phyloP scores from a whole-genome alignment of 768 basidiomycete species.

The Hypsizygus marmoreus region DNA sequence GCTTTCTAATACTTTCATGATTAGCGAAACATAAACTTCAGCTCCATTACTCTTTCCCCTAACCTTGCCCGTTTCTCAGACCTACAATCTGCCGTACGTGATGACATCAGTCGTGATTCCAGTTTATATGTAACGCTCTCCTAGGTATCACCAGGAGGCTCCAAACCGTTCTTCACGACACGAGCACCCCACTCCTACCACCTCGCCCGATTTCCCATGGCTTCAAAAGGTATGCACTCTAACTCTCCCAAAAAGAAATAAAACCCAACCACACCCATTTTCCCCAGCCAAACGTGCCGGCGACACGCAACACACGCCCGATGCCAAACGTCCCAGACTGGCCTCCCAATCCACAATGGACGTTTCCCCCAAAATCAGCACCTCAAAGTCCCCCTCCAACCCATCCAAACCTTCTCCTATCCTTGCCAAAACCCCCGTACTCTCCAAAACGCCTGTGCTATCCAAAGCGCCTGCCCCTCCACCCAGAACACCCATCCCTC shows the following conservation, averaged over 20 bases:
- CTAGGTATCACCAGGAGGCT: slow-evolving; percentile 36
- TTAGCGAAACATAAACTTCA: slow-evolving; percentile 67
- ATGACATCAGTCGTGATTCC: background rate
- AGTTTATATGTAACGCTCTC: background rate
- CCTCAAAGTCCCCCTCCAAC: slow-evolving; percentile 22
- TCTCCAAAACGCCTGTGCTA: slow-evolving; percentile 22
- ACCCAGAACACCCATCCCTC: slow-evolving; percentile 6
- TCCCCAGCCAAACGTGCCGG: slow-evolving; percentile 44
- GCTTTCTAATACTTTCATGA: too few relatives aligned
- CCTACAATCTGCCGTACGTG: slow-evolving; percentile 50
- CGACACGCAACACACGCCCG: slow-evolving; percentile 39
- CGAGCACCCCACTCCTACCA: slow-evolving; percentile 45
- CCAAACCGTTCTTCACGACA: slow-evolving; percentile 61
- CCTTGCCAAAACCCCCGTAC: slow-evolving; percentile 18
- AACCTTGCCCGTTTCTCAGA: slow-evolving; percentile 51
- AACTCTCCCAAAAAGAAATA: background rate
- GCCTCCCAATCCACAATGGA: slow-evolving; percentile 22
- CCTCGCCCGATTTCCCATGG: slow-evolving; percentile 48
- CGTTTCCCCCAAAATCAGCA: slow-evolving; percentile 22
- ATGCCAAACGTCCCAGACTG: slow-evolving; percentile 47
- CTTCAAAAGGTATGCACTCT: slow-evolving; percentile 23
- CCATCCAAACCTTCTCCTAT: slow-evolving; percentile 23
- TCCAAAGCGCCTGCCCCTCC: slow-evolving; percentile 13
- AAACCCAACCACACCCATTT: slow-evolving; percentile 1
- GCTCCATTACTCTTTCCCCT: slow-evolving; percentile 45